phyloP scores from a whole-genome alignment of 768 basidiomycete species.

The Cyclocybe cylindracea region DNA sequence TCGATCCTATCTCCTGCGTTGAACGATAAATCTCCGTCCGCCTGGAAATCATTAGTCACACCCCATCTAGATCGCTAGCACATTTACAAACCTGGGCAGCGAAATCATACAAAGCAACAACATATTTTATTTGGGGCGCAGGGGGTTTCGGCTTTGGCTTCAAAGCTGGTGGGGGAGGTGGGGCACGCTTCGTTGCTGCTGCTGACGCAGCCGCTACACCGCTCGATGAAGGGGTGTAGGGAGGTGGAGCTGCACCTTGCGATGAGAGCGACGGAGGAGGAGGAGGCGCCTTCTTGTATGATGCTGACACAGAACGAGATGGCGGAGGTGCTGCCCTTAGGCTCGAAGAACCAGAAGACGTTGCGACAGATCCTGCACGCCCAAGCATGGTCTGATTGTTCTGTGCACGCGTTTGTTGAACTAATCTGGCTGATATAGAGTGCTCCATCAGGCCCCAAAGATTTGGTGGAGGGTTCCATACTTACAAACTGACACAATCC shows the following conservation, averaged over 20 bases:
- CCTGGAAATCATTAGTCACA: slow-evolving; percentile 38
- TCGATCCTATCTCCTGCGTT: slow-evolving; percentile 89
- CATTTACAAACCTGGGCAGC: slow-evolving; percentile 64
- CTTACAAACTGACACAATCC: slow-evolving; percentile 85
- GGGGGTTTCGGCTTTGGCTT: slow-evolving; percentile 81
- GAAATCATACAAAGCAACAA: slow-evolving; percentile 95
- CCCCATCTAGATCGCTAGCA: neutral
- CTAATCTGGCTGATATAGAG: slow-evolving; percentile 56
- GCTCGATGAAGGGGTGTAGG: slow-evolving; percentile 28
- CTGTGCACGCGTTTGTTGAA: slow-evolving; percentile 50
- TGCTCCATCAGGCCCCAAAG: neutral
- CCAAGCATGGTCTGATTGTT: slow-evolving; percentile 25
- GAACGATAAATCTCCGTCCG: slow-evolving; percentile 92
- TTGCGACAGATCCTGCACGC: slow-evolving; percentile 32
- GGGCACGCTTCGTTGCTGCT: slow-evolving; percentile 66
- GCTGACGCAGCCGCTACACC: slow-evolving; percentile 25
- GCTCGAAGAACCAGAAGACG: slow-evolving; percentile 34
- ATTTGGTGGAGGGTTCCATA: slow-evolving; percentile 8
- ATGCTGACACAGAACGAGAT: slow-evolving; percentile 30
- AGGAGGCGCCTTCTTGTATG: slow-evolving; percentile 52
- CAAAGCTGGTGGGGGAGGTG: slow-evolving; percentile 90
- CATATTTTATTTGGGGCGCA: slow-evolving; percentile 65
- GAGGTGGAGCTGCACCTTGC: slow-evolving; percentile 33
- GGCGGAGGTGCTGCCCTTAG: slow-evolving; percentile 40
- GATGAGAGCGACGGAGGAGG: slow-evolving; percentile 50